Evolutionary conservation across 257 asterid genomes (phyloP), one percentile per base, ranked within the genome.

Genomic region (Leptodermis oblonga): DNA sequence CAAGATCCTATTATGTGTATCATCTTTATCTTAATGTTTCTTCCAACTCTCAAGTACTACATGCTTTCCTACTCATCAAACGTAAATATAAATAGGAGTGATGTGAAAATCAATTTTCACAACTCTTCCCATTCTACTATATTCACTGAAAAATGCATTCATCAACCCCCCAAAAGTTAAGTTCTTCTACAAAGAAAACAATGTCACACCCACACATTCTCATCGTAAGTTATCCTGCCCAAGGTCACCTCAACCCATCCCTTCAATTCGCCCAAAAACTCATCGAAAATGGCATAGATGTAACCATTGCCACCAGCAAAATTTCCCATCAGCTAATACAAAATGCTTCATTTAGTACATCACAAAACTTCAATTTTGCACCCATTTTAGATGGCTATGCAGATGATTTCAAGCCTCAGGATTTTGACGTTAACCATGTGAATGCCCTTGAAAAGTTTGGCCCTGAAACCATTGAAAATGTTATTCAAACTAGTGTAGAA

Each of bases 211-310:
- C 62, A 3, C 82, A 69, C 60, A 49, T 78, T 60, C 76, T 78
- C 0, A 49, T 78, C 0, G 68, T 75, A 36, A 71, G 68, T 2
- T 79, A 34, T 71, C 83, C 83, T 5, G 67, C 77, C 1, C 75
- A 67, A 49, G 83, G 83, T 42, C 80, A 79, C 53, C 56, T 79
- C 7, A 79, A 72, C 55, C 83, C 83, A 15, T n/a, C 61, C 42
- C 72, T 79, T 23, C 80, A 64, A 46, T 75, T 79, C 3, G 81
- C 81, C 45, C 65, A 46, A 7, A 65, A 62, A n/a, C 63, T 80
- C 22, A 45, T 73, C 33, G 17, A 28, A 39, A 34, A 68, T 43
- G 81, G 81, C 23, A 23, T 65, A 23, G 18, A 69, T 10, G 78
- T 79, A 17, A 79, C 81, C 18, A 49, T 79, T 0, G 15, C 59